These are phyloP conservation scores for Neoascochyta sp. DNA, from an alignment of 2,329 filamentous ascomycete genomes.

Conservation along the genomic window DNA sequence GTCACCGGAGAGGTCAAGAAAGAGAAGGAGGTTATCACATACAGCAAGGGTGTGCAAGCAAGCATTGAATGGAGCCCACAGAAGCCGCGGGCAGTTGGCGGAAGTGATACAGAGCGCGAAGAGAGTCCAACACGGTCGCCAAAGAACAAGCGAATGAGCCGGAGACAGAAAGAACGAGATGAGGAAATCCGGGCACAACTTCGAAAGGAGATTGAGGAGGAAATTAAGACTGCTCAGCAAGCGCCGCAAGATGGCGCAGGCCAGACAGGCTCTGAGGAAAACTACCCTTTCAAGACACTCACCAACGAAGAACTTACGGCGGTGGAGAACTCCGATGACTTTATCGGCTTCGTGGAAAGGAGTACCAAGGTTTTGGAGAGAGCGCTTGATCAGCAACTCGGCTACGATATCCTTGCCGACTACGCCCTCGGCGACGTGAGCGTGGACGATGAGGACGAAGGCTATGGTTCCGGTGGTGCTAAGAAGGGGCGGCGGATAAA, in stretches of 20 bases:
- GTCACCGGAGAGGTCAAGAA: slow-evolving; percentile 67
- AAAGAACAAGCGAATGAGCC: slow-evolving; percentile 68
- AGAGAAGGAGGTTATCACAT: slow-evolving; percentile 75
- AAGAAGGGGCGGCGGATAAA: slow-evolving; percentile 73
- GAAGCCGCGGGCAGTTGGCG: slow-evolving; percentile 52
- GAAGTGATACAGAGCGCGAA: slow-evolving; percentile 56
- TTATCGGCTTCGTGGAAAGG: slow-evolving; percentile 89
- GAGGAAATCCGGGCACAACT: slow-evolving; percentile 85
- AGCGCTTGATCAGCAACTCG: slow-evolving; percentile 87
- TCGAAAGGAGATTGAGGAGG: slow-evolving; percentile 86
- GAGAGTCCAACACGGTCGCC: slow-evolving; percentile 55
- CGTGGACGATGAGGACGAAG: slow-evolving; percentile 79
- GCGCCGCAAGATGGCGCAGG: slow-evolving; percentile 34
- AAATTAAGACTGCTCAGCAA: slow-evolving; percentile 66
- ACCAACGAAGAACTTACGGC: slow-evolving; percentile 83
- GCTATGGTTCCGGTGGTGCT: slow-evolving; percentile 64
- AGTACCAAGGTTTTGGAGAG: slow-evolving; percentile 97
- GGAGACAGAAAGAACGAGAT: slow-evolving; percentile 75
- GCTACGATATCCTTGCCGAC: slow-evolving; percentile 93
- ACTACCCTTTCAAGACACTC: slow-evolving; percentile 75
- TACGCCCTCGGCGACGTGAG: slow-evolving; percentile 76
- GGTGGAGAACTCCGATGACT: slow-evolving; percentile 87
- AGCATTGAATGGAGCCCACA: slow-evolving; percentile 66
- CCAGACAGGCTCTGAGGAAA: slow-evolving; percentile 48
- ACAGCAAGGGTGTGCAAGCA: slow-evolving; percentile 96